Evolutionary conservation across 345 rosid genomes (phyloP).

Genomic region (Mercurialis annua): DNA sequence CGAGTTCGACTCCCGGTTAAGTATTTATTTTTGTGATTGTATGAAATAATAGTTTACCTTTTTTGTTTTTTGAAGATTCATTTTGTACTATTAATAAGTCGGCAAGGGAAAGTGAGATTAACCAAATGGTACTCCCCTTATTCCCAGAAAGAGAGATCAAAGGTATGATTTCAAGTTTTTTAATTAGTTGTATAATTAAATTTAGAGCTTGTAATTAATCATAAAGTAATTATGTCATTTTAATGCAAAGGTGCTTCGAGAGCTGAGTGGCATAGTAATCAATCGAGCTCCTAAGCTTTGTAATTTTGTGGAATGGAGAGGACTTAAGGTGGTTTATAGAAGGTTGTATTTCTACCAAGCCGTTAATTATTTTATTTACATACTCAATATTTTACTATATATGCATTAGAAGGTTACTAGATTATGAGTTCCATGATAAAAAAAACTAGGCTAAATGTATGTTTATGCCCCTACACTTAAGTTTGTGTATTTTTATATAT

Average conservation of each 20-base stretch:
- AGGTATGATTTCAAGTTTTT: slow-evolving; percentile 32
- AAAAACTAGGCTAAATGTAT: no score
- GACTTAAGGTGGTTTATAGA: slow-evolving; percentile 25
- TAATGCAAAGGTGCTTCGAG: slow-evolving; percentile 23
- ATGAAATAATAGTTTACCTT: no score
- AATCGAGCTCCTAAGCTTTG: slow-evolving; percentile 27
- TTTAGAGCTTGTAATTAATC: not conserved
- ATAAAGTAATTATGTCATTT: not conserved
- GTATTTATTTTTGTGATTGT: no score
- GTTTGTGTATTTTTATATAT: no score
- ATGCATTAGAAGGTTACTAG: no score
- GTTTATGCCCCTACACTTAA: no score
- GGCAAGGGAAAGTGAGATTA: slow-evolving; percentile 93
- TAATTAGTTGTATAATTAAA: not conserved
- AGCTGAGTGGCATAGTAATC: slow-evolving; percentile 22
- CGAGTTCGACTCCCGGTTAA: no score
- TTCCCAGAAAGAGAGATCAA: slow-evolving; percentile 75
- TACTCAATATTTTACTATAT: no score
- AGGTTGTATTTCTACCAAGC: slow-evolving; percentile 8
- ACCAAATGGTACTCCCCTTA: slow-evolving; percentile 95
- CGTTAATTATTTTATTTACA: not conserved
- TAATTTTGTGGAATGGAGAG: slow-evolving; percentile 35
- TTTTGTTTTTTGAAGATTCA: slow-evolving; percentile 38
- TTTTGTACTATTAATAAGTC: slow-evolving; percentile 87
- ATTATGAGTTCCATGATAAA: no score